Conservation (phyloP, 352 stramenopile genomes). For the Pythium oligandrum region DNA sequence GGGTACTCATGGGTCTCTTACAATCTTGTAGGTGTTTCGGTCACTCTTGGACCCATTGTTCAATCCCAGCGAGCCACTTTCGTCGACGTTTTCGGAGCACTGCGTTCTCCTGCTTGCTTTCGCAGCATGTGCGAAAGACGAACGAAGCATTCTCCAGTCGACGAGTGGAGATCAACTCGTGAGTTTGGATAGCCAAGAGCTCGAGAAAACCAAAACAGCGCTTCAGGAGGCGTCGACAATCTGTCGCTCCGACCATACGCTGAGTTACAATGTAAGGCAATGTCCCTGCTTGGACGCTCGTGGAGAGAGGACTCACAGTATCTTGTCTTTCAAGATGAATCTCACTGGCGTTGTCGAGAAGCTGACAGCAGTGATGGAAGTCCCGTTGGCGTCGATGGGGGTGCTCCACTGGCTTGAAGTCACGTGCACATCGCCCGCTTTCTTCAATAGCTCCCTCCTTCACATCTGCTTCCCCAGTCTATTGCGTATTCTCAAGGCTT, state of each 20-base stretch:
- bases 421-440: constrained; percentile 62
- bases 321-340: too few species aligned
- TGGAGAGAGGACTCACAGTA: too few species aligned
- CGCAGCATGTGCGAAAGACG: constrained; percentile 67
- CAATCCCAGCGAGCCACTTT: constrained; percentile 64
- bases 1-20: too few species aligned
- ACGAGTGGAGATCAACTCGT: constrained; percentile 17
- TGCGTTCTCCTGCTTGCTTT: constrained; percentile 75
- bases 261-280: constrained; percentile 76
- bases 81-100: constrained; percentile 48
- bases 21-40: constrained; percentile 68
- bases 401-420: constrained; percentile 82
- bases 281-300: neutral
- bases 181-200: constrained; percentile 39
- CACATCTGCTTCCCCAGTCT: constrained; percentile 85
- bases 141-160: constrained; percentile 64
- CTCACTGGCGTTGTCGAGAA: constrained; percentile 80
- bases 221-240: constrained; percentile 68
- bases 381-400: constrained; percentile 83
- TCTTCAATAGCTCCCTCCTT: constrained; percentile 80
- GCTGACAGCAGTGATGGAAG: constrained; percentile 66
- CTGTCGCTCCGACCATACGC: constrained; percentile 81
- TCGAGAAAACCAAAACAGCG: constrained; percentile 63
- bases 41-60: constrained; percentile 77
- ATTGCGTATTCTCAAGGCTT: constrained; percentile 68